Percentiles rank a stretch among this genome's conserved stretches.
Evolutionary conservation across 1,139 yeast species (phyloP).

Genomic region (Yamadazyma siamensis): DNA sequence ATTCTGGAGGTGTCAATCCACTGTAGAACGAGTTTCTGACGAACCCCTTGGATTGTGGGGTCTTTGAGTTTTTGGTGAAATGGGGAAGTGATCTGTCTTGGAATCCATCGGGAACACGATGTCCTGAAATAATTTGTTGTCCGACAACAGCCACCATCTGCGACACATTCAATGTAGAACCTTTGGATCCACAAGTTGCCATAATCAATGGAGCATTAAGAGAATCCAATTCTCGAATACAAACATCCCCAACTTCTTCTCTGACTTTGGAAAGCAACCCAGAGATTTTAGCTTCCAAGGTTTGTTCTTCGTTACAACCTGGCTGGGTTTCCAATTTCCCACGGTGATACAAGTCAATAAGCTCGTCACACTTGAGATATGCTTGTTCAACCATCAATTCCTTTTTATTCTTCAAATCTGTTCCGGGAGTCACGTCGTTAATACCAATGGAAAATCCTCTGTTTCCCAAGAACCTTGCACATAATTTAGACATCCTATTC

Average conservation of each 20-base stretch:
- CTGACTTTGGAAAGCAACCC: slow-evolving; percentile 94
- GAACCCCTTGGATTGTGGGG: slow-evolving; percentile 97
- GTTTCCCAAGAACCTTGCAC: slow-evolving; percentile 92
- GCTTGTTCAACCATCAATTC: slow-evolving; percentile 91
- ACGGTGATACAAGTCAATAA: slow-evolving; percentile 72
- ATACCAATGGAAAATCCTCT: slow-evolving; percentile 98
- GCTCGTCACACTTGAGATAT: slow-evolving; percentile 86
- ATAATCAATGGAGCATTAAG: slow-evolving; percentile 95
- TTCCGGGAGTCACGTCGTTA: slow-evolving; percentile 94
- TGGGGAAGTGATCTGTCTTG: slow-evolving; percentile 98
- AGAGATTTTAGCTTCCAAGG: slow-evolving; percentile 95
- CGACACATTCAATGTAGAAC: slow-evolving; percentile 95
- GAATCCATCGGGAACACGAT: slow-evolving; percentile 99
- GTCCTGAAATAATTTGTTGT: slow-evolving; percentile 97
- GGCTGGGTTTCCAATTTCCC: slow-evolving; percentile 98
- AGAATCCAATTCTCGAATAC: slow-evolving; percentile 85
- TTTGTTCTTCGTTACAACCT: slow-evolving; percentile 98
- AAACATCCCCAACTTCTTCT: slow-evolving; percentile 98
- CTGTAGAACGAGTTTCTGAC: slow-evolving; percentile 93
- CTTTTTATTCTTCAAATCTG: slow-evolving; percentile 69
- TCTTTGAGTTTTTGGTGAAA: slow-evolving; percentile 90
- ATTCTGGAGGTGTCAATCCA: slow-evolving; percentile 95
- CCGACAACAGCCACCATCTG: slow-evolving; percentile 99
- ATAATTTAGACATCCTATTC: slow-evolving; percentile 97
- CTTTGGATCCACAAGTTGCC: slow-evolving; percentile 99